A percentile compares a stretch with the other conserved stretches of the same genome.
These are phyloP conservation scores for Aphanocladium album DNA, from an alignment of 2,329 filamentous ascomycete species.

Conservation along the genomic window DNA sequence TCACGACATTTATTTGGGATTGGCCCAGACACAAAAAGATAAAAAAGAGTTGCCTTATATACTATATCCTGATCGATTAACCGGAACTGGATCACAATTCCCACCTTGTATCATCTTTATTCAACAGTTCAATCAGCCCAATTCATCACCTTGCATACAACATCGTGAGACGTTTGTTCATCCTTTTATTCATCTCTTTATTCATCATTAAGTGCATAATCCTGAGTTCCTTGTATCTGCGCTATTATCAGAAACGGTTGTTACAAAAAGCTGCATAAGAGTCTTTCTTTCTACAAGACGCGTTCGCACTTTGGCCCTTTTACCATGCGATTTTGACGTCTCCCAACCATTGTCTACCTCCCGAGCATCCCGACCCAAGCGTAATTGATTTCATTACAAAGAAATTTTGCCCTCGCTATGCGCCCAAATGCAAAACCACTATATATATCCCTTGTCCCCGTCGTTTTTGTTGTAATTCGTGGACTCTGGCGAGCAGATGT, in stretches of 20 bases:
- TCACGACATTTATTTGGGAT: slow-evolving; percentile 4
- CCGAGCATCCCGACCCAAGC: slow-evolving; percentile 9
- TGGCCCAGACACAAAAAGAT: background rate
- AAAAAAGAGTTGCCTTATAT: background rate
- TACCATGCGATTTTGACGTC: background rate
- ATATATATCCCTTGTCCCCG: background rate
- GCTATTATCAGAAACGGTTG: background rate
- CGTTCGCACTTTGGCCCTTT: background rate
- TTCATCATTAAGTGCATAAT: background rate
- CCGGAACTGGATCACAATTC: background rate
- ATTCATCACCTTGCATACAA: too few relatives aligned
- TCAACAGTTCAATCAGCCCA: too few relatives aligned
- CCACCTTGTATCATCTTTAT: background rate
- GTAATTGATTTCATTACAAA: slow-evolving; percentile 11
- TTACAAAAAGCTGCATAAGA: background rate
- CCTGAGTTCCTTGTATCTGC: background rate
- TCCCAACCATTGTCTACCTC: background rate
- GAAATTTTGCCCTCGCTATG: slow-evolving; percentile 15
- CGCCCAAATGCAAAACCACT: slow-evolving; percentile 13
- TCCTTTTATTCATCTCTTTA: background rate
- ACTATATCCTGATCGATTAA: background rate
- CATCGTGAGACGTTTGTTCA: too few relatives aligned
- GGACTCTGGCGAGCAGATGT: background rate
- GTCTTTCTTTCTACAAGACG: background rate
- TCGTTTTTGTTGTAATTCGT: background rate